Base-by-base conservation (phyloP, 305 asterid genomes). In the Fraxinus greggii region DNA sequence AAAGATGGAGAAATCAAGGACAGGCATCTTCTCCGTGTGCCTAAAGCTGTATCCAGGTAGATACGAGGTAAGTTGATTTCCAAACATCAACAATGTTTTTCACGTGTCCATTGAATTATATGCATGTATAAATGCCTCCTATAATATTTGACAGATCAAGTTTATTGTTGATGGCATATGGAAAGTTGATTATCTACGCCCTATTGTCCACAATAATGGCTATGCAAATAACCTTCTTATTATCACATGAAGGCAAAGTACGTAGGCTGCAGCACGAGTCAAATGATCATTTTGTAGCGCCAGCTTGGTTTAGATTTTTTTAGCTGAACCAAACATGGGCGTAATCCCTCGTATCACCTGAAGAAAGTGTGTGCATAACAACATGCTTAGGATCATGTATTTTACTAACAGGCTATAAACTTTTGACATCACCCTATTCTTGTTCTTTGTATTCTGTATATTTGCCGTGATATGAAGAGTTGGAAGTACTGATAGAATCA, bases 121-220 rank as follows among this genome's bases (percentile, higher is more conserved):
- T 28, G 65, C 40, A 36, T 48, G 4, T 28, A 28, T 26, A 26
- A 67, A 67, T 10, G 75, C 75, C 36, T 28, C 38, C 19, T 79
- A 56, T 33, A 72, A 76, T 56, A 42, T 74, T 61, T 36, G 87
- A 83, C 96, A 94, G 99, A 93, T 96, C 85, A 96, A 96, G 86
- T 96, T 94, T 72, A 90, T 96, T 82, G 98, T 96, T 77, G 98
- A 96, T 80, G 99, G 99, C 72, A 54, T 74, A 84, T 96, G 99
- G 99, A 90, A 82, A 87, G 82, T 88, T 45, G 99, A 96, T 86
- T 95, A 94, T 33, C 90, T 94, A 75, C 93, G 97, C 78, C 97
- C 98, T 45, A 82, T 86, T 5, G 88, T 89, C 75, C 70, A 86
- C 82, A 91, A 81, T 82, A 87, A 90, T 38, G 98, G 97, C 7